Evolutionary conservation across 371 early-diverging fungal genomes (phyloP).

Genomic region (Quaeritorhiza haematococci): DNA sequence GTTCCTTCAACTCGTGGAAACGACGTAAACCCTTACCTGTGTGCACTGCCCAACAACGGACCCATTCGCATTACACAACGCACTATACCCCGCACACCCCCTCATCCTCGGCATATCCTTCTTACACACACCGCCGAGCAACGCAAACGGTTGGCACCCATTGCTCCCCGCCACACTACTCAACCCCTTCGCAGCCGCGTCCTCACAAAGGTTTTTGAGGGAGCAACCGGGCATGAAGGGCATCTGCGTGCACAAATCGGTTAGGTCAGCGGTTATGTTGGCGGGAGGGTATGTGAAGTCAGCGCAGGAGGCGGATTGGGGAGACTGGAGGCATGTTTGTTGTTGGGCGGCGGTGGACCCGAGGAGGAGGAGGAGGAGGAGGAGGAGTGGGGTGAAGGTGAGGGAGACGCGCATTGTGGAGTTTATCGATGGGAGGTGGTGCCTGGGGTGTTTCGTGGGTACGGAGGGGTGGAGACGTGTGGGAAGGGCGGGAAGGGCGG

Average conservation of each 20-base stretch:
- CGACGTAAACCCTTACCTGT: too few species aligned
- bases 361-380: too few species aligned
- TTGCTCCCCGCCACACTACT: conserved; percentile 18
- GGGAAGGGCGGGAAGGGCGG: too few species aligned
- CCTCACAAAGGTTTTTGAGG: conserved; percentile 32
- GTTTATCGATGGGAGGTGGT: too few species aligned
- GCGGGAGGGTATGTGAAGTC: conserved; percentile 31
- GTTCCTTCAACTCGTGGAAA: too few species aligned
- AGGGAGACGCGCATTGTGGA: too few species aligned
- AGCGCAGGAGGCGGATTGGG: conserved; percentile 37
- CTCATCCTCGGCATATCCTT: conserved; percentile 56
- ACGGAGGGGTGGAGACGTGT: too few species aligned
- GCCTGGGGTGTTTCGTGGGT: too few species aligned
- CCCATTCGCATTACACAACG: conserved; percentile 18
- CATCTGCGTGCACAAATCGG: conserved; percentile 49
- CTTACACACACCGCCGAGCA: conserved; percentile 53
- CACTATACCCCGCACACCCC: conserved; percentile 33
- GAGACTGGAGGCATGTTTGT: conserved; percentile 12
- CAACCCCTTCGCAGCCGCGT: conserved; percentile 18
- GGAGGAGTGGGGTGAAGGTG: too few species aligned
- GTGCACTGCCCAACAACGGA: conserved; percentile 16
- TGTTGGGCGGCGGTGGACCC: too few species aligned
- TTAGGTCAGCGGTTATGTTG: conserved; percentile 28
- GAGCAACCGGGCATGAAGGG: conserved; percentile 51
- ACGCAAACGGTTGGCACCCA: conserved; percentile 51